Conservation (phyloP, 345 rosid species). For the Gossypium rotundifolium region DNA sequence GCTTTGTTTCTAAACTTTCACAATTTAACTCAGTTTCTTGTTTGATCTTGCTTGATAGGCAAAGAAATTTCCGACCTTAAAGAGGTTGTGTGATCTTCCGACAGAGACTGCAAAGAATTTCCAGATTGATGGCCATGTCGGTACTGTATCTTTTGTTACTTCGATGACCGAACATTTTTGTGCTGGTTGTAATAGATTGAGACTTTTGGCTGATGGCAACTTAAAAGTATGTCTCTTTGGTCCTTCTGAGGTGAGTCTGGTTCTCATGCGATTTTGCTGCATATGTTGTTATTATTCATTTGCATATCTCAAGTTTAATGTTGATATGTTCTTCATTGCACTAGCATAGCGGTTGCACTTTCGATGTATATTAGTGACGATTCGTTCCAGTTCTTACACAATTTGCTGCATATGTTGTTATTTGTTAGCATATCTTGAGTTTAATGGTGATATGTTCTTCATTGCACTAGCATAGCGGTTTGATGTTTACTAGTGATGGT, state of each 20-base stretch:
- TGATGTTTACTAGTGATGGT: no score
- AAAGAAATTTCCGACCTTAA: conserved; percentile 34
- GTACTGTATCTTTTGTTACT: conserved; percentile 88
- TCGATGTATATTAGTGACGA: no score
- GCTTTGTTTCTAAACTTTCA: not conserved
- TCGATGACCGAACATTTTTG: conserved; percentile 98
- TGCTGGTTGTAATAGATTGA: conserved; percentile 94
- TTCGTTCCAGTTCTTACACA: not conserved
- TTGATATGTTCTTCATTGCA: no score
- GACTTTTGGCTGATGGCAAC: conserved; percentile 96
- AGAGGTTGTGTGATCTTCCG: conserved; percentile 72
- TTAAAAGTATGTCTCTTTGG: conserved; percentile 99
- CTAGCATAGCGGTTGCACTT: no score
- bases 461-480: no score
- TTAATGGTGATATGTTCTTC: no score
- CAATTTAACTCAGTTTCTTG: conserved; percentile 9
- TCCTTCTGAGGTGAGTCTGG: conserved; percentile 69
- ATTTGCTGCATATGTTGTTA: not conserved
- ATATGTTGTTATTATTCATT: not conserved
- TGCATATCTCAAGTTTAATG: not conserved
- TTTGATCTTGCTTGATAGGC: conserved; percentile 23
- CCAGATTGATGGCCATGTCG: conserved; percentile 70
- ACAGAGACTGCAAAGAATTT: conserved; percentile 92
- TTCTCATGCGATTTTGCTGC: not conserved
- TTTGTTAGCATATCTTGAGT: not conserved